phyloP scores from a whole-genome alignment of 2,329 filamentous ascomycete species.

The Chrysoporthe puriensis region DNA sequence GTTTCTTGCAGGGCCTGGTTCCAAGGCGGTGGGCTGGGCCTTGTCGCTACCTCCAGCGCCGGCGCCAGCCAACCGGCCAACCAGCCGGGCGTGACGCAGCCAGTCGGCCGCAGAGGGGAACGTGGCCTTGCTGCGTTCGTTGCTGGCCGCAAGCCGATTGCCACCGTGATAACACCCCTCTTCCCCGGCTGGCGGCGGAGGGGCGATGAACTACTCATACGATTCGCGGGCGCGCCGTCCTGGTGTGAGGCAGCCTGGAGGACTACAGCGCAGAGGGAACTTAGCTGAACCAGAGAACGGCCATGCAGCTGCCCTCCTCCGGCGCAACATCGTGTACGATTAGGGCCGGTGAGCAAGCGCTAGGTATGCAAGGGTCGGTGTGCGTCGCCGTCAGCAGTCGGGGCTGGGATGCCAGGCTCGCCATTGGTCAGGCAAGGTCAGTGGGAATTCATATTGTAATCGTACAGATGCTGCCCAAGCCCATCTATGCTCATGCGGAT shows the following conservation, averaged over 20 bases:
- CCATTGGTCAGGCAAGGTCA: conserved; percentile 9
- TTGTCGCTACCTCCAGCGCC: not conserved
- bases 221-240: not conserved
- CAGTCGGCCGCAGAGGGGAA: not conserved
- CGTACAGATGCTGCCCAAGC: conserved; percentile 12
- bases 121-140: not conserved
- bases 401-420: not conserved
- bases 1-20: not conserved
- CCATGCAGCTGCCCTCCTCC: not conserved
- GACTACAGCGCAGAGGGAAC: not conserved
- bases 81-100: not conserved
- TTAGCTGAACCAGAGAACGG: not conserved
- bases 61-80: not conserved
- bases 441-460: conserved; percentile 8
- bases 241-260: not conserved
- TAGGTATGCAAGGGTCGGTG: not conserved
- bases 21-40: not conserved
- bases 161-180: not conserved
- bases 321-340: not conserved
- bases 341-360: not conserved
- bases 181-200: not conserved
- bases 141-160: not conserved
- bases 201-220: not conserved
- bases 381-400: not conserved
- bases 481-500: conserved; percentile 7